Base-by-base conservation (phyloP, 2,329 filamentous ascomycete genomes). In the Fusarium torulosum region DNA sequence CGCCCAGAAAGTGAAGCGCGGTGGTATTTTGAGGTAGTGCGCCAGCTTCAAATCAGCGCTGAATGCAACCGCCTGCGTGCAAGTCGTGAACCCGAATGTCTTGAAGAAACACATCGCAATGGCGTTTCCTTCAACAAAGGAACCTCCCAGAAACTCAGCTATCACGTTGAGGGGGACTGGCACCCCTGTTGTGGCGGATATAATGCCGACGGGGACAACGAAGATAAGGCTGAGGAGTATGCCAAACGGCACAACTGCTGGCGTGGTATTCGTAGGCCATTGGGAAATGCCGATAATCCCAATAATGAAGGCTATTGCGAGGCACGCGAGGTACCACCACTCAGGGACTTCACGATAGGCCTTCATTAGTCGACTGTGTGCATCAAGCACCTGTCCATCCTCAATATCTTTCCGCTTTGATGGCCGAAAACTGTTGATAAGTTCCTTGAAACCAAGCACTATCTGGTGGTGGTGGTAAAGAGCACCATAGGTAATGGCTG, bases 31-130 rank as follows among this genome's bases (percentile, higher is more conserved):
- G 71, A 85, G 79, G 70, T 85, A 84, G 56, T 79, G 78, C 4
- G 76, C 78, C 23, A 79, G 53, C 66, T 79, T 79, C 44, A 78
- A 66, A 43, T 76, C 79, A 43, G 66, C 75, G 52, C 66, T 75
- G 49, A 81, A 81, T 49, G 72, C 69, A 4, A 81, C 65, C 1
- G 78, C 78, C 20, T 80, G 78, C 3, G 74, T 73, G 14, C 74
- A 76, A 1, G 78, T 75, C 15, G 79, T 73, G 58, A 75, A 79
- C 38, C 74, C 79, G 33, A 76, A 81, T 1, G 77, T 75, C 74
- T 84, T 84, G 75, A 84, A 83, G 70, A 79, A 82, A 72, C 79
- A 81, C 76, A 83, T 81, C 42, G 78, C 80, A n/a, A 83, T 67
- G 2, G 82, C 79, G 44, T 82, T 82, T 21, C 82, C 82, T 7